Evolutionary conservation across 179 eudicot genomes (phyloP).

Genomic region (Silene coronaria): DNA sequence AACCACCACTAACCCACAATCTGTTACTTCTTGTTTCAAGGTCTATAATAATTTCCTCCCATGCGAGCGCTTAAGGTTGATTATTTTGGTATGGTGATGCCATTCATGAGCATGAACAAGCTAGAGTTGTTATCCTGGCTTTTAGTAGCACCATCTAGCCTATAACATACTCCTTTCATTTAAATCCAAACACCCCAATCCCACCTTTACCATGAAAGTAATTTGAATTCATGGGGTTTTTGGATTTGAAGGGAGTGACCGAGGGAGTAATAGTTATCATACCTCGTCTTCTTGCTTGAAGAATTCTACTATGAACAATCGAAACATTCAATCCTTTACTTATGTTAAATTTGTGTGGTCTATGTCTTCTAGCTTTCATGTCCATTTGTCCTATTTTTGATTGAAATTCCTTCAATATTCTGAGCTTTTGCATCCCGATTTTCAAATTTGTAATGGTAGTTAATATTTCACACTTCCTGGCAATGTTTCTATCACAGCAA

Average conservation of each 20-base stretch:
- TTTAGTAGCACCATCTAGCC: neutral
- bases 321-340: neutral
- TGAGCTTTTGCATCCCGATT: neutral
- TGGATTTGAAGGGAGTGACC: too few relatives aligned
- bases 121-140: neutral
- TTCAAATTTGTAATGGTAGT: too few relatives aligned
- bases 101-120: neutral
- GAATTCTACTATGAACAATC: too few relatives aligned
- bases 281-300: too few relatives aligned
- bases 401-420: neutral
- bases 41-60: too few relatives aligned
- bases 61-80: neutral
- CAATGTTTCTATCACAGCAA: slow-evolving; percentile 9
- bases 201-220: too few relatives aligned
- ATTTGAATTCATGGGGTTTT: too few relatives aligned
- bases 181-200: too few relatives aligned
- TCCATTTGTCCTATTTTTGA: neutral
- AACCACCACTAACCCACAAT: too few relatives aligned
- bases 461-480: too few relatives aligned
- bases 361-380: neutral
- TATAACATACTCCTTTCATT: neutral
- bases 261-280: too few relatives aligned
- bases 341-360: neutral
- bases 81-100: slow-evolving; percentile 1
- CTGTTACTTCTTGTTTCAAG: too few relatives aligned